Base-by-base conservation (phyloP, 192 early-diverging fungal species). In the Helicostylum pulchrum region DNA sequence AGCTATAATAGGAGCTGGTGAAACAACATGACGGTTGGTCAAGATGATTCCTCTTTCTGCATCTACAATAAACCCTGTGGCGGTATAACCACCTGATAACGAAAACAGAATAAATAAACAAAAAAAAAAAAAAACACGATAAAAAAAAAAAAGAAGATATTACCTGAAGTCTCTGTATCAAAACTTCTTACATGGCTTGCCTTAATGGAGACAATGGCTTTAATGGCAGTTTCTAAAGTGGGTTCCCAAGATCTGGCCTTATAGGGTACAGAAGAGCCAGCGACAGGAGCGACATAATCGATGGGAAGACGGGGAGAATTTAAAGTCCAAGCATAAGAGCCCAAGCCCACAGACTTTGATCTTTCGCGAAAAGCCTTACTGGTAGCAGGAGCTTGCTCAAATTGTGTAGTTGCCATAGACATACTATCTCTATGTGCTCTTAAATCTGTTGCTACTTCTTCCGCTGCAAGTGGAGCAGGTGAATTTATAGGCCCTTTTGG, bases 11-110 rank as follows among this genome's bases (percentile, higher is more conserved):
- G 90, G 90, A 0, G 85, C 89, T 6, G 87, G 75, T 9, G 83
- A 86, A 11, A 91, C 88, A 17, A 92, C 90, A 71, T 92, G 90
- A 15, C 88, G 78, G 70, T 92, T 92, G 11, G 90, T 86, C 15
- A 92, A 71, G 36, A 92, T 85, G 26, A 92, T 85, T 7, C 90
- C 90, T 36, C 75, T 80, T 63, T 83, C 42, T 1, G 87, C 89
- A 70, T 92, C 89, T 19, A 92, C 89, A 21, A 92, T 76, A 60
- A 91, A 90, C 8, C 90, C 90, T 2, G 90, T 86, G 7, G 90
- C 90, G 4, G 79, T 78, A 45, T 79, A 84, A 15, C 73, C 78
- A 12, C 80, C 82, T 83, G 53, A 11, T 26, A 26, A 26, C 26
- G 17, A 48, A 48, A 48, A 15, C 3, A 48, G n/a, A 26, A 26